Evolutionary conservation across 2,329 filamentous ascomycete genomes (phyloP).

Genomic region (Botrytis porri): DNA sequence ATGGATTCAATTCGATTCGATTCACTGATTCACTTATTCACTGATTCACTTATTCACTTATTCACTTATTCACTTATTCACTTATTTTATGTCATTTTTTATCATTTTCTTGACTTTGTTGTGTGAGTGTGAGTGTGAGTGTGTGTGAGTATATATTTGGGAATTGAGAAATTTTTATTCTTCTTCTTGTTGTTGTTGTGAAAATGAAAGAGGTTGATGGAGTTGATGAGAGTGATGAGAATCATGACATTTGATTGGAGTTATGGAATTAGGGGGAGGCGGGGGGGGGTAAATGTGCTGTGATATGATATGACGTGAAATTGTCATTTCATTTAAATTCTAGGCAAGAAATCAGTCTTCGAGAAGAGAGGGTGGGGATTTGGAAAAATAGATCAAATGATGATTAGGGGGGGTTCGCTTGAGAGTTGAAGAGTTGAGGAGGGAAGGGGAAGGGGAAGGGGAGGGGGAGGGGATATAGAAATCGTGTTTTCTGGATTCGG

Average conservation of each 20-base stretch:
- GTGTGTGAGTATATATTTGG: not conserved
- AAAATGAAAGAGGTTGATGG: too few species aligned
- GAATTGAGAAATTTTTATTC: not conserved
- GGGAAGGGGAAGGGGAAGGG: not conserved
- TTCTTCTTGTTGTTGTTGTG: too few species aligned
- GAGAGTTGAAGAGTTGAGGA: not conserved
- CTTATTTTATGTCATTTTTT: not conserved
- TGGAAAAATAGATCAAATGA: not conserved
- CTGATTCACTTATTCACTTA: too few species aligned
- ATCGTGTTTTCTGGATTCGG: not conserved
- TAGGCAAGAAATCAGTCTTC: not conserved
- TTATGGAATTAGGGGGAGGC: too few species aligned
- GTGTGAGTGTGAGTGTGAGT: too few species aligned
- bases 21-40: not conserved
- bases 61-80: too few species aligned
- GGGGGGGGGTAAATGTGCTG: too few species aligned
- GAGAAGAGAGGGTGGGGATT: not conserved
- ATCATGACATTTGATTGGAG: not conserved
- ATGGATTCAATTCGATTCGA: not conserved
- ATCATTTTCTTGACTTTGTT: not conserved
- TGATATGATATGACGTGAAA: too few species aligned
- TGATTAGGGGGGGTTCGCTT: not conserved
- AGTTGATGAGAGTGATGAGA: too few species aligned
- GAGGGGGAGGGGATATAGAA: not conserved
- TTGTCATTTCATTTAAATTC: too few species aligned